Conservation (phyloP, 1,139 yeast species). For the Candida sanyaensis region DNA sequence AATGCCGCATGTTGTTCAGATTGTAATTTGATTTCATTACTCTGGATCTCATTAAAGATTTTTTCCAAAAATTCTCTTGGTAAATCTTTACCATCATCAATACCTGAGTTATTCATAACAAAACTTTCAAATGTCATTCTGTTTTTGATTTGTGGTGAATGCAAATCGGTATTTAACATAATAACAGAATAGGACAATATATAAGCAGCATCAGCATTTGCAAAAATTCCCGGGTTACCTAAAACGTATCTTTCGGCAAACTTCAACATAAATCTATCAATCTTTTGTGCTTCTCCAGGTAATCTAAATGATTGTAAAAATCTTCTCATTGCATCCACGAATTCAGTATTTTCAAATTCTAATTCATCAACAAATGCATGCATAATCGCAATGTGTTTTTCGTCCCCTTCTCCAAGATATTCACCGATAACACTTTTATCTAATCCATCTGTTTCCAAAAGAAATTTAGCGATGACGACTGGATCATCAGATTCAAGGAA, state of each 20-base stretch:
- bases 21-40: constrained; percentile 83
- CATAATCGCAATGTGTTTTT: constrained; percentile 77
- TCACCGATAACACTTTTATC: constrained; percentile 90
- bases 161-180: constrained; percentile 91
- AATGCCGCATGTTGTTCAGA: constrained; percentile 95
- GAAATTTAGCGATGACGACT: constrained; percentile 67
- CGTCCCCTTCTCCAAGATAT: constrained; percentile 87
- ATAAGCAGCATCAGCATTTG: constrained; percentile 94
- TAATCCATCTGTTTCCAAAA: constrained; percentile 75
- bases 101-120: constrained; percentile 84
- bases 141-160: constrained; percentile 80
- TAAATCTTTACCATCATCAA: constrained; percentile 86
- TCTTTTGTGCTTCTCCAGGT: constrained; percentile 98
- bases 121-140: constrained; percentile 91
- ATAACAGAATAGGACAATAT: constrained; percentile 90
- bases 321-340: constrained; percentile 83
- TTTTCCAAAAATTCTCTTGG: constrained; percentile 70
- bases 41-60: constrained; percentile 75
- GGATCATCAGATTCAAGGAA: constrained; percentile 68
- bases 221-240: constrained; percentile 82
- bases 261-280: constrained; percentile 94
- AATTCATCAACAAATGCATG: constrained; percentile 90
- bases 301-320: constrained; percentile 87
- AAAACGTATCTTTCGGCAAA: constrained; percentile 91
- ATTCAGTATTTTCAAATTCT: constrained; percentile 69